Conservation (phyloP, 2,329 filamentous ascomycete genomes). For the Gaeumannomyces sp. region DNA sequence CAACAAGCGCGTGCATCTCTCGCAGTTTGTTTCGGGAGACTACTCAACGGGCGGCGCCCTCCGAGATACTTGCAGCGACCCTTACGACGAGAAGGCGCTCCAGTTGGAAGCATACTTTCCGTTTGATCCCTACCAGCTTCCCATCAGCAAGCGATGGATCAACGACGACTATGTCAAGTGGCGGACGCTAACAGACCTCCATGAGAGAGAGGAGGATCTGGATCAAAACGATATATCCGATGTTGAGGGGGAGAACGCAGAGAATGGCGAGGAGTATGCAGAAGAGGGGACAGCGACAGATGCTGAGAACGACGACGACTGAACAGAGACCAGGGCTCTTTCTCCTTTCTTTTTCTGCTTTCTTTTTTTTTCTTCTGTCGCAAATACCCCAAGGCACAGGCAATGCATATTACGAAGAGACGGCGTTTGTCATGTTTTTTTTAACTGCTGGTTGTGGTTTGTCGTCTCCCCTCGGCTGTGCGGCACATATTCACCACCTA, state of each 20-base stretch:
- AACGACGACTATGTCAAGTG: slow-evolving; percentile 78
- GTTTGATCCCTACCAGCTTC: slow-evolving; percentile 92
- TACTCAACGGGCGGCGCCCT: slow-evolving; percentile 50
- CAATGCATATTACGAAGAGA: not conserved
- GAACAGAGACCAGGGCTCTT: not conserved
- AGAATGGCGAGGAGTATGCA: slow-evolving; percentile 36
- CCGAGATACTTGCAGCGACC: slow-evolving; percentile 44
- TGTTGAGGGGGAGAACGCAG: slow-evolving; percentile 37
- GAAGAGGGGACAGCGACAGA: slow-evolving; percentile 24
- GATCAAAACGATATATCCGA: not conserved
- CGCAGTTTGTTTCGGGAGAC: slow-evolving; percentile 56
- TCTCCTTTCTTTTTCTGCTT: not conserved
- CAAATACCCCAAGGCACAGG: not conserved
- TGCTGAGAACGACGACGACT: slow-evolving; percentile 17
- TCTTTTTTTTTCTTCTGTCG: not conserved
- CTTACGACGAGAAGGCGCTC: slow-evolving; percentile 68
- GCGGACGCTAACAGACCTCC: slow-evolving; percentile 66
- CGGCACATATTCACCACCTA: not conserved
- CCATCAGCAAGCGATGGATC: slow-evolving; percentile 81
- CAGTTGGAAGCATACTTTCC: slow-evolving; percentile 94
- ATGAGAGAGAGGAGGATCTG: slow-evolving; percentile 42
- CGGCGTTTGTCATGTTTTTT: not conserved
- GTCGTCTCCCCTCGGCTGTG: too few species aligned
- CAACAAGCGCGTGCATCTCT: slow-evolving; percentile 84
- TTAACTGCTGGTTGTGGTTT: not conserved